Conservation (phyloP, 257 asterid species). For the Nicotiana obtusifolia region DNA sequence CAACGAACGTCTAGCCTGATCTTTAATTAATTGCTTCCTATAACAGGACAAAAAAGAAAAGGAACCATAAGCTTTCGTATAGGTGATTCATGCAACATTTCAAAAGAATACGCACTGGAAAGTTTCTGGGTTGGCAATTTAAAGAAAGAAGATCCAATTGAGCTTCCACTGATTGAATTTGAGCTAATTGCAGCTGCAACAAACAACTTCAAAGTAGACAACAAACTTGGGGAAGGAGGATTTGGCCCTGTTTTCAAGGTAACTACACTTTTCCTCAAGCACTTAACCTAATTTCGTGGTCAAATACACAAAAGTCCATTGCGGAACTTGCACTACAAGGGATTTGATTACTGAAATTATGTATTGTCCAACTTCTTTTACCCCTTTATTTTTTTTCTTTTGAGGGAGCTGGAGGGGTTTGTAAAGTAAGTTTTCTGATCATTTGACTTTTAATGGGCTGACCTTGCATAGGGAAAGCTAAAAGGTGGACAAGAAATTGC, state of each 20-base stretch:
- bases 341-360: background rate
- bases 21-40: background rate
- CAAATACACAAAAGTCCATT: background rate
- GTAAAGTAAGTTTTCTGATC: background rate
- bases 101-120: conserved; percentile 3
- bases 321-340: background rate
- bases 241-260: conserved; percentile 30
- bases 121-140: conserved; percentile 4
- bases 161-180: conserved; percentile 19
- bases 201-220: conserved; percentile 16
- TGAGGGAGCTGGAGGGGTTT: background rate
- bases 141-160: background rate
- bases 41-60: conserved; percentile 1
- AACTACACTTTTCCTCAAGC: background rate
- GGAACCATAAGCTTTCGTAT: background rate
- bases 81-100: background rate
- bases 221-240: conserved; percentile 29
- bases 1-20: background rate
- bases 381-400: no score
- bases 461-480: conserved; percentile 15
- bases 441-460: background rate
- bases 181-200: conserved; percentile 17
- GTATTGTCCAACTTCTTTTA: background rate
- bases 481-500: conserved; percentile 24
- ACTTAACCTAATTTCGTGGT: background rate